phyloP scores from a whole-genome alignment of 345 rosid genomes.

The Acer negundo region DNA sequence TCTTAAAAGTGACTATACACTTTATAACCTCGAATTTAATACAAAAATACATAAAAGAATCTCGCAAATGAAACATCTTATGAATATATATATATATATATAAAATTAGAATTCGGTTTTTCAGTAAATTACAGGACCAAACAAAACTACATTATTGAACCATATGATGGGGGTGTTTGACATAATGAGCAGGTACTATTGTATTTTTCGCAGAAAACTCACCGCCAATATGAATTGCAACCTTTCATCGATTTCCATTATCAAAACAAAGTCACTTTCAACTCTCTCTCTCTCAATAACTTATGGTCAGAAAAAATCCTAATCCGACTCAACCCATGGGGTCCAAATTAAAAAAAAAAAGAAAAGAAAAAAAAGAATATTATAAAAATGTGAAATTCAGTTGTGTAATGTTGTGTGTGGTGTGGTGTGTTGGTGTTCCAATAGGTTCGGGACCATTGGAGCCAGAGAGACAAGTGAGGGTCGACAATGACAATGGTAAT shows the following conservation, averaged over 20 bases:
- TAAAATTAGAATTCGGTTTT: background rate
- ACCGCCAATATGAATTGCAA: background rate
- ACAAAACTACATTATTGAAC: slow-evolving; percentile 7
- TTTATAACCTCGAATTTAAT: too few species aligned
- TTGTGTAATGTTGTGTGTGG: background rate
- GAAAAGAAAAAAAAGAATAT: too few species aligned
- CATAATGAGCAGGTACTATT: background rate
- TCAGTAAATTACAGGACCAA: background rate
- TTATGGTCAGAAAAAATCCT: background rate
- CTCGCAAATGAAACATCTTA: too few species aligned
- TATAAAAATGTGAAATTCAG: background rate
- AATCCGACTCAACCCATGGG: background rate
- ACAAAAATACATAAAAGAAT: too few species aligned
- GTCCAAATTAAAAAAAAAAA: background rate
- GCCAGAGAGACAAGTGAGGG: slow-evolving; percentile 22
- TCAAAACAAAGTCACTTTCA: background rate
- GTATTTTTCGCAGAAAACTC: background rate
- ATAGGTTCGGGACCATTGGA: slow-evolving; percentile 39
- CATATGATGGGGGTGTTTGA: slow-evolving; percentile 5
- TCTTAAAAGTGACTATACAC: too few species aligned
- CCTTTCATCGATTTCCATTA: background rate
- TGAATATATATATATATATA: too few species aligned
- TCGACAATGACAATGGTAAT: background rate
- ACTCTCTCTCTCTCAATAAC: background rate
- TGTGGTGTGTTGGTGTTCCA: slow-evolving; percentile 20